A percentile compares a stretch with the other conserved stretches of the same genome.
These are phyloP conservation scores for Amaranthus cruentus DNA, from an alignment of 148 eudicot genomes.

Conservation along the genomic window DNA sequence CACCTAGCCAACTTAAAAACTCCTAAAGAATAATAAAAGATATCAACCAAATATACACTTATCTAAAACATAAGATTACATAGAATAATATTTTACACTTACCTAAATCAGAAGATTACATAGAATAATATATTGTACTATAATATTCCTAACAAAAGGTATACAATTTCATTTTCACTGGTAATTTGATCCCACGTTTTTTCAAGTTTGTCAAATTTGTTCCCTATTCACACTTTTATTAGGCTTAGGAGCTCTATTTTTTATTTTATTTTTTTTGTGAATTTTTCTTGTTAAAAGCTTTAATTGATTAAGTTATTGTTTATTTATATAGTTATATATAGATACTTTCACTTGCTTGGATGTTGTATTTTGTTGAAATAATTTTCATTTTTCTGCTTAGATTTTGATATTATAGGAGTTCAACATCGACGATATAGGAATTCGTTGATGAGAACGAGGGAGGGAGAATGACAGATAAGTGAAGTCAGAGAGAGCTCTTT, in stretches of 20 bases:
- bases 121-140: too few species aligned
- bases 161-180: conserved; percentile 10
- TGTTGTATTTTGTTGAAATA: background rate
- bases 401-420: conserved; percentile 6
- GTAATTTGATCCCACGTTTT: background rate
- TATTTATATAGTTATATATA: background rate
- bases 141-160: background rate
- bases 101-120: too few species aligned
- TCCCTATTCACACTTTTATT: background rate
- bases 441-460: background rate
- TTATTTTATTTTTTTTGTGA: background rate
- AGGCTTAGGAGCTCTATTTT: background rate
- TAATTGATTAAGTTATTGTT: conserved; percentile 1
- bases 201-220: conserved; percentile 8
- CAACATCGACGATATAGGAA: background rate
- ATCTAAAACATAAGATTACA: too few species aligned
- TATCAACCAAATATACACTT: too few species aligned
- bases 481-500: background rate
- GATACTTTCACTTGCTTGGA: background rate
- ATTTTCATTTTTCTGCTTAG: background rate
- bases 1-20: too few species aligned
- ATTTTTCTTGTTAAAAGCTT: background rate
- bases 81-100: too few species aligned
- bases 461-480: too few species aligned
- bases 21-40: too few species aligned